Evolutionary conservation across 1,139 yeast genomes (phyloP).

Genomic region (Taphrina populina): DNA sequence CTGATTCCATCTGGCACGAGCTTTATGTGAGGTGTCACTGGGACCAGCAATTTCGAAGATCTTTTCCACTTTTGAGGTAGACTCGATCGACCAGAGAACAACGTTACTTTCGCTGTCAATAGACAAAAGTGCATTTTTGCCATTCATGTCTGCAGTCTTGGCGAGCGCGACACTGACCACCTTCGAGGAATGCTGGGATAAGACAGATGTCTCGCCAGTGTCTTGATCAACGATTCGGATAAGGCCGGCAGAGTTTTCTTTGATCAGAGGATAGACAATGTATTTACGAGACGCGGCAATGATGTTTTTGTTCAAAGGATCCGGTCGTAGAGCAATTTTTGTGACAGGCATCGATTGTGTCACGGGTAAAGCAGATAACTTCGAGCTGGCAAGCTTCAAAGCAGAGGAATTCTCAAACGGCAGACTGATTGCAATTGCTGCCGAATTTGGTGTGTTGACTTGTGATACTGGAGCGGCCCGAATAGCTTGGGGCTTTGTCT

Average conservation of each 20-base stretch:
- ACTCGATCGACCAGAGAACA: neutral
- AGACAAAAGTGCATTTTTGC: constrained; percentile 8
- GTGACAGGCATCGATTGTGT: constrained; percentile 8
- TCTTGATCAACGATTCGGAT: constrained; percentile 21
- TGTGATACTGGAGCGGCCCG: no score
- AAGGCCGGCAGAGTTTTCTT: neutral
- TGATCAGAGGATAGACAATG: constrained; percentile 12
- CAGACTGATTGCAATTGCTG: constrained; percentile 1
- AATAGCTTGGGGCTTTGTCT: no score
- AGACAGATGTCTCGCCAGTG: constrained; percentile 12
- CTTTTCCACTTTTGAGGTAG: neutral
- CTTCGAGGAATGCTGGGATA: constrained; percentile 4
- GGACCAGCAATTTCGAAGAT: constrained; percentile 16
- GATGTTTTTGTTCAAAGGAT: constrained; percentile 3
- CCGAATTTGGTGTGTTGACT: no score
- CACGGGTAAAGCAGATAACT: neutral
- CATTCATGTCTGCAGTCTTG: constrained; percentile 2
- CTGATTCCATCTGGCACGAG: constrained; percentile 19
- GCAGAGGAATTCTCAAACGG: constrained; percentile 4
- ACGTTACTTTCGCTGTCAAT: constrained; percentile 10
- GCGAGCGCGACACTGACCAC: constrained; percentile 10
- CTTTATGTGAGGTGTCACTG: constrained; percentile 6
- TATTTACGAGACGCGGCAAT: constrained; percentile 18
- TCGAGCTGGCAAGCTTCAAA: neutral
- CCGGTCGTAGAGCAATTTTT: neutral